Evolutionary conservation across 192 early-diverging fungal species (phyloP), one percentile per base, ranked within the genome.

Genomic region (Powellomyces hirtus): DNA sequence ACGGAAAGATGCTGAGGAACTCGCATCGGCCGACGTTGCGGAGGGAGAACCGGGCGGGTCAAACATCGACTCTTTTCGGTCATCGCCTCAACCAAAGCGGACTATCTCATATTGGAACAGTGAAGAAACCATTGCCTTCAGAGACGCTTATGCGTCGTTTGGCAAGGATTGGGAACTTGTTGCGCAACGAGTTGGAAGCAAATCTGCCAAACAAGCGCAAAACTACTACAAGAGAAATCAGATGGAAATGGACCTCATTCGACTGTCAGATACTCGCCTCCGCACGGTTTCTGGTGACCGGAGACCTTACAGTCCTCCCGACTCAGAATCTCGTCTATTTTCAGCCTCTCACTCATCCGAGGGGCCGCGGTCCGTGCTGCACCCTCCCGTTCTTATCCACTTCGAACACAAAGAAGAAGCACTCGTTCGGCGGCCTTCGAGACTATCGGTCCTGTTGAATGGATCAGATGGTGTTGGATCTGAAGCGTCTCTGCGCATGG

Each of bases 31-130:
- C 27, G 36, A 36, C 22, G 26, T 1, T n/a, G 13, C 10, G 11
- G 49, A 27, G 24, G 26, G 6, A 13, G 44, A 18, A 24, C n/a
- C 14, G 2, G 46, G 5, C 5, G 26, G 26, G n/a, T 18, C n/a
- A 5, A 24, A 24, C 46, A 49, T 49, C 26, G 46, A 49, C 46
- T 18, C 46, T 5, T 56, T 34, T 31, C 53, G 53, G 29, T 16
- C 53, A 22, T 62, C 59, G 40, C 59, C 30, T 22, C 24, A 52
- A 18, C 49, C 72, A 26, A 72, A 67, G 34, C 69, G 69, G 6
- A 80, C 77, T 33, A 67, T 79, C 35, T 94, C 94, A 0, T 94
- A 94, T 64, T 97, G 94, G 94, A 88, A 93, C n/a, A 80, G 86
- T 6, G 82, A 84, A 22, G 94, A 97, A 68, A 86, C 86, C 30